Evolutionary conservation across 2,329 filamentous ascomycete species (phyloP), one percentile per base, ranked within the genome.

Genomic region (Xylaria arbuscula): DNA sequence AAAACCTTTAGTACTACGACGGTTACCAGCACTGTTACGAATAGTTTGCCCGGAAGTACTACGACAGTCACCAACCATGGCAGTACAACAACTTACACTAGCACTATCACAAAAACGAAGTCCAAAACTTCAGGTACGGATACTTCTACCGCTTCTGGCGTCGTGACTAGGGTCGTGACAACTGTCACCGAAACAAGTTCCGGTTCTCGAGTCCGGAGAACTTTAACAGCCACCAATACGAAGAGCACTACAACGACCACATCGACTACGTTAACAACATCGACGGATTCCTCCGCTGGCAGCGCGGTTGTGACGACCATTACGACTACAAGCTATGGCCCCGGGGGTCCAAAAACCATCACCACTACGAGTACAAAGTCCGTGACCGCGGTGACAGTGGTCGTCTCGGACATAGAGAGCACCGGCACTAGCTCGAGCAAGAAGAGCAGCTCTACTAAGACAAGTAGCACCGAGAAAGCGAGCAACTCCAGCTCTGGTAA

Each of bases 311-410:
- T 69, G 19, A 56, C 58, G 17, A 66, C 67, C 0, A 63, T 60
- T 17, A 63, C 66, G 8, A 58, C 45, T 15, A 66, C 66, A 5
- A 68, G 55, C 28, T 40, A 13, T 13, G 55, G 66, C 36, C 22
- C 55, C 1, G 1, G 7, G 3, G 53, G 56, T 24, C 13, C 38
- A 7, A 51, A 36, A 8, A 66, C 62, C 45, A 62, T 62, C 48
- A 68, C 66, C 9, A 60, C 50, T 5, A 66, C 66, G 10, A 66
- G 50, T 17, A 68, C 66, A n/a, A 59, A 54, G 47, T 36, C 59
- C 5, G 45, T 32, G 42, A 62, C 9, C 28, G 47, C 22, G 19
- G 36, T 40, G 15, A 58, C 48, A 10, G 55, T 47, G 8, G 38
- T 57, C 7, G 22, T 64, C 22, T 34, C 55, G 2, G 9, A 24